Evolutionary conservation across 176 grass and related monocot species (phyloP), one percentile per base, ranked within the genome.

Genomic region (Tuctoria greenei): DNA sequence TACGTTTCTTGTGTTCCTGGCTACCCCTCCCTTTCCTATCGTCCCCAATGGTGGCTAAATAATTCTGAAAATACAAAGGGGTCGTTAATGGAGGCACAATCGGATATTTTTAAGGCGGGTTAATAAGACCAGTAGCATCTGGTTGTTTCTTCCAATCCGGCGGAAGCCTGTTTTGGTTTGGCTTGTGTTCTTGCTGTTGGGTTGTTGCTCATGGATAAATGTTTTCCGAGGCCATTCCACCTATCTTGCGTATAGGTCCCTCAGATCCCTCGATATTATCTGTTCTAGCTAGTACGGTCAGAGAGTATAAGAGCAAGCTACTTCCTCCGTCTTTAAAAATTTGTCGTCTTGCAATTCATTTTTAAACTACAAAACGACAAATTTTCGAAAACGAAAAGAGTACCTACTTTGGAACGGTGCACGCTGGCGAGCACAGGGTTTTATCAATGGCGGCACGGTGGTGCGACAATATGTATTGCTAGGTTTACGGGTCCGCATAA

Each of bases 31-130:
- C 36, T 21, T 15, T 23, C 27, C 23, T 42, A 2, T 15, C 59
- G 47, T 40, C 37, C 74, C 75, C 28, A 83, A 88, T 83, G 80
- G 80, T 79, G 75, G 75, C 63, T 79, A 57, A 75, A 79, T 83
- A 57, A 47, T 83, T 36, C 67, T 7, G n/a, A 27, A 6, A 77
- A 12, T 27, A 39, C 26, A 45, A 5, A 38, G 1, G 37, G 21
- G 27, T 44, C 52, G 25, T 66, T 44, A n/a, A 73, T 74, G 60
- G 45, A 55, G 73, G 61, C 34, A 26, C 62, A 80, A 74, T 61
- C 24, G 17, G 35, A 64, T 54, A 31, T 74, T 63, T 40, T 31
- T 78, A 52, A 62, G 61, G 10, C 54, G 85, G 74, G 24, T 74
- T 79, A 77, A 51, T 8, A 26, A 60, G 5, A 57, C 63, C 16